Base-by-base conservation (phyloP, 1,284 basidiomycete genomes). In the Heliocybe sulcata region DNA sequence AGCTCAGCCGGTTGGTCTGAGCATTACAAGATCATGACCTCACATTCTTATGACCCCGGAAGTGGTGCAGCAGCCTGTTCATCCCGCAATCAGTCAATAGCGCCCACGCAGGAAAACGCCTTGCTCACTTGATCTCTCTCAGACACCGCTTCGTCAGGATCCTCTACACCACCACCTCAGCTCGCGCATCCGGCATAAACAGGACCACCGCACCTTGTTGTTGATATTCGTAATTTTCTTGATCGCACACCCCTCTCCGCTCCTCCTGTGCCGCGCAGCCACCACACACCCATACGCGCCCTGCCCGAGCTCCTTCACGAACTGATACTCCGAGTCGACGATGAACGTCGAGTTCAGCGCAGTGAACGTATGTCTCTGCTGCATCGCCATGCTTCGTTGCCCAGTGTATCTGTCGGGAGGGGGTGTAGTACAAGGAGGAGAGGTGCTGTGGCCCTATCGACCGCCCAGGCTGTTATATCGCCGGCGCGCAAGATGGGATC, bases 181-280 rank as follows among this genome's bases (percentile, higher is more conserved):
- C 12, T 26, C 8, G 8, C 10, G 52, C 8, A 16, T n/a, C n/a
- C n/a, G n/a, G n/a, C n/a, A n/a, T n/a, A n/a, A n/a, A n/a, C n/a
- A n/a, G n/a, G n/a, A n/a, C n/a, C n/a, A n/a, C n/a, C 72, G 51
- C 58, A 83, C 89, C 81, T 98, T 98, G 53, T 91, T 94, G 70
- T 96, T 96, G 67, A 98, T 94, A 68, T 96, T 97, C 55, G 94
- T 97, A 68, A 98, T 96, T 79, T 95, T 95, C 79, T 95, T 95
- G 74, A 95, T 93, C 63, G 94, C 95, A 63, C 93, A 90, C 26
- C 91, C 91, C 69, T 95, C 93, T 33, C 90, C 90, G 3, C 90
- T 88, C 62, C 86, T 76, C 60, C 85, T 84, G 70, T 95, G 90
- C 59, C 85, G 83, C 0, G 93, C 93, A 42, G 91, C 84, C 51